Evolutionary conservation across 75 land plant species (phyloP), one percentile per base, ranked within the genome.

Genomic region (Cunninghamia lanceolata): DNA sequence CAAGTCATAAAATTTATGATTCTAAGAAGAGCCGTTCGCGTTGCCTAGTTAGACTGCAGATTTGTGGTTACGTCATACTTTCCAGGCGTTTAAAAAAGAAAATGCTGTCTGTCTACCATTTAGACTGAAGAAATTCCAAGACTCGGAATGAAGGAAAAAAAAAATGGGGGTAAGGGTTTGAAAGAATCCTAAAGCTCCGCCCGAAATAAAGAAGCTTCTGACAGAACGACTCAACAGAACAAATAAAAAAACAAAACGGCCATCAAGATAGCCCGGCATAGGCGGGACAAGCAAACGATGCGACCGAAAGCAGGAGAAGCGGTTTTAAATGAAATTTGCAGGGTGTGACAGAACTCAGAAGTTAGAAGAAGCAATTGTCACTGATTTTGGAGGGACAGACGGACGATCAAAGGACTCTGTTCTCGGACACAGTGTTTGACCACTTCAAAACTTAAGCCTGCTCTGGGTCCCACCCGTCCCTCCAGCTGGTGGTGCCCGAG

Each of bases 271-370:
- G 80, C 80, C 43, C 40, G 43, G 80, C 8, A 17, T 35, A 77
- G 43, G 80, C 80, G 43, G 43, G 80, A 38, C 80, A 74, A 35
- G 35, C 17, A 4, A 40, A 16, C 77, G 36, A 14, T 28, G 8
- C 9, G 30, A 14, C 39, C 45, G 46, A 35, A 34, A 77, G 25
- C 8, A 77, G 17, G 43, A 4, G 28, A 19, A 77, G 43, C 43
- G 43, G 45, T 39, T 77, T 38, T 77, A 77, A 77, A 77, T 77
- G 80, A 77, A 15, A 77, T 10, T 77, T 77, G 80, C 80, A 77
- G 80, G 36, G 80, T 7, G 9, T 25, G 73, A 9, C 73, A 70
- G 25, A 39, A 2, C 40, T 1, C 1, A 2, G 2, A 39, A 39
- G 40, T 1, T 39, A 2, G 40, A 59, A n/a, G n/a, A n/a, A n/a